Evolutionary conservation across 192 early-diverging fungal species (phyloP), one percentile per base, ranked within the genome.

Genomic region (Coemansia sp.): DNA sequence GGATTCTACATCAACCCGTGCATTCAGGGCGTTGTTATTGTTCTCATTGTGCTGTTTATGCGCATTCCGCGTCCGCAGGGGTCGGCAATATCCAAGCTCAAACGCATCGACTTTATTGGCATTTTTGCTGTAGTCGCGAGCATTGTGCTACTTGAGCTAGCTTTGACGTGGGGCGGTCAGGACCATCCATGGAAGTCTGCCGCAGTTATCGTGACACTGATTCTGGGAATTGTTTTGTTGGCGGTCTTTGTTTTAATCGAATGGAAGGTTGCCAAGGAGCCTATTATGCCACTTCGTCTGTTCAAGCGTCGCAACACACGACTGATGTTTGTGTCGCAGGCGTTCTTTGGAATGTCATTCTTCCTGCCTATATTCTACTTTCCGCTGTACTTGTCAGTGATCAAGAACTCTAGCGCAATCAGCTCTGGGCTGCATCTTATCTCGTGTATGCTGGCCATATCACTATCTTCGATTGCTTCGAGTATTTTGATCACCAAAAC

Each of bases 151-250:
- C 60, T 94, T 35, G 72, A 93, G 14, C 67, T 91, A n/a, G 91
- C 92, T 0, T 74, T 91, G 49, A 86, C 84, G 29, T 86, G 85
- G 68, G 94, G 92, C 49, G 94, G 94, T 14, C 69, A 68, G 47
- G 69, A 74, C 12, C 89, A 90, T 80, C 73, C 83, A 5, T 95
- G 92, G 94, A 68, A 66, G 17, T 82, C 81, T 23, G 70, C 90
- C 1, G 61, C 80, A 14, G 83, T 89, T 5, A 83, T 94, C 59
- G 69, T 57, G 0, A 67, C 86, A 22, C 72, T 90, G 24, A 62
- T 84, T 11, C 66, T 86, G 11, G 76, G 82, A 8, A 56, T 70
- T 12, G 24, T 84, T 1, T 37, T 89, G 1, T 60, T 91, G 11
- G 79, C 51, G 10, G 8, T 87, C 5, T 81, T 90, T 55, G 86